These are phyloP conservation scores for Haberlea rhodopensis DNA, from an alignment of 257 asterid genomes.

Conservation along the genomic window DNA sequence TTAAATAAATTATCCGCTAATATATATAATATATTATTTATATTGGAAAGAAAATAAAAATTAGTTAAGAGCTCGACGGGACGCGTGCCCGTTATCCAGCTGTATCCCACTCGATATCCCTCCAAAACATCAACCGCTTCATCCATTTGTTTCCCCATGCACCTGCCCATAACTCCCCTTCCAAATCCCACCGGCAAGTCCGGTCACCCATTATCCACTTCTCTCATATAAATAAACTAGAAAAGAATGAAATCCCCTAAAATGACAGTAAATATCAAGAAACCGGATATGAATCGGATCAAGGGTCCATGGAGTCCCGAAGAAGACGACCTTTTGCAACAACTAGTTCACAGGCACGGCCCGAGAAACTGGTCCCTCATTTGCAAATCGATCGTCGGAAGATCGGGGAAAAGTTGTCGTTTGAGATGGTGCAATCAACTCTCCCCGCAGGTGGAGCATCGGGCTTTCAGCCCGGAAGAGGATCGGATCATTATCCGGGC, in stretches of 20 bases:
- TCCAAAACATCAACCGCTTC: conserved; percentile 26
- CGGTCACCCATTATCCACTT: background rate
- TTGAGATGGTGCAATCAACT: conserved; percentile 56
- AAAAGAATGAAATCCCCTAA: too few relatives aligned
- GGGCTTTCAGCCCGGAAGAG: conserved; percentile 39
- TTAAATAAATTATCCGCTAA: too few relatives aligned
- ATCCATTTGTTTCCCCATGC: background rate
- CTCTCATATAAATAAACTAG: conserved; percentile 6
- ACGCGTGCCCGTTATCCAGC: conserved; percentile 29
- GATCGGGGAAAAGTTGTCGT: conserved; percentile 51
- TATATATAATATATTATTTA: too few relatives aligned
- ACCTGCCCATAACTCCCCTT: conserved; percentile 14
- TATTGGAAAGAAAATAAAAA: conserved; percentile 3
- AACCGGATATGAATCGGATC: conserved; percentile 26
- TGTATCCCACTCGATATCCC: conserved; percentile 14
- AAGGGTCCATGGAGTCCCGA: conserved; percentile 57
- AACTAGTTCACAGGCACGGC: conserved; percentile 36
- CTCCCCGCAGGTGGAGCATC: conserved; percentile 45
- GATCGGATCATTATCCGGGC: conserved; percentile 45
- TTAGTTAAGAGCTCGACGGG: background rate
- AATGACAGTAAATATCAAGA: conserved; percentile 19
- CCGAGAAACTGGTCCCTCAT: conserved; percentile 46
- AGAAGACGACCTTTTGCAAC: conserved; percentile 38
- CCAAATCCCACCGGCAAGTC: background rate
- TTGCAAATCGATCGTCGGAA: conserved; percentile 37